Evolutionary conservation across 495 filamentous ascomycete genomes (phyloP), one percentile per base, ranked within the genome.

Genomic region (Hypoxylon cercidicola): DNA sequence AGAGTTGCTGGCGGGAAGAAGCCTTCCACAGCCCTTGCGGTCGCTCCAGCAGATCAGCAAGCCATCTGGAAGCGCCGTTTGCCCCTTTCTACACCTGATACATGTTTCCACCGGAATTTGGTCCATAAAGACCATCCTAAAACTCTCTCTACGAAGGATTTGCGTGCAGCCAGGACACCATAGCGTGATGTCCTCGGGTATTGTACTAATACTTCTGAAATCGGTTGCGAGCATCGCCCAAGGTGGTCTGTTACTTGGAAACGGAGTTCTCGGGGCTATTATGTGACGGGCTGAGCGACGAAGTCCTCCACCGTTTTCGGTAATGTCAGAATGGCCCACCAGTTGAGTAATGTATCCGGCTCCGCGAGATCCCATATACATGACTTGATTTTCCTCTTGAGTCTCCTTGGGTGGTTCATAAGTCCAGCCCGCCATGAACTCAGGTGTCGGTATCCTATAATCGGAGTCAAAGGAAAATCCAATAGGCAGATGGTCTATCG

Each of bases 141-240:
- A 65, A 11, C 11, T 28, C 13, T 28, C 35, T 13, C n/a, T 43
- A 0, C n/a, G 32, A 13, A 16, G 35, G 18, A 12, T 25, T 50
- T n/a, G 32, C 13, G 21, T 25, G 13, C 62, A 65, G 23, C 40
- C 58, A 15, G 62, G 62, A 9, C 55, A 65, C 55, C 62, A 65
- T 18, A 60, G n/a, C 13, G 4, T 0, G 13, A 54, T 8, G 20
- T 50, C 49, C 0, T 6, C 8, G 5, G 55, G 55, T 40, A 65
- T 60, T 2, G 15, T 3, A n/a, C 43, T 30, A 30, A 60, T 12
- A 4, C 2, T 35, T 15, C 4, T 43, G 43, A 65, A 65, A 13
- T 65, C 62, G 6, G 62, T 65, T 4, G 62, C 49, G 19, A 65
- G 55, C 5, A 59, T 23, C 1, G 49, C 10, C 43, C 41, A 59